These are phyloP conservation scores for Claviceps monticola DNA, from an alignment of 2,329 filamentous ascomycete species.

Conservation along the genomic window DNA sequence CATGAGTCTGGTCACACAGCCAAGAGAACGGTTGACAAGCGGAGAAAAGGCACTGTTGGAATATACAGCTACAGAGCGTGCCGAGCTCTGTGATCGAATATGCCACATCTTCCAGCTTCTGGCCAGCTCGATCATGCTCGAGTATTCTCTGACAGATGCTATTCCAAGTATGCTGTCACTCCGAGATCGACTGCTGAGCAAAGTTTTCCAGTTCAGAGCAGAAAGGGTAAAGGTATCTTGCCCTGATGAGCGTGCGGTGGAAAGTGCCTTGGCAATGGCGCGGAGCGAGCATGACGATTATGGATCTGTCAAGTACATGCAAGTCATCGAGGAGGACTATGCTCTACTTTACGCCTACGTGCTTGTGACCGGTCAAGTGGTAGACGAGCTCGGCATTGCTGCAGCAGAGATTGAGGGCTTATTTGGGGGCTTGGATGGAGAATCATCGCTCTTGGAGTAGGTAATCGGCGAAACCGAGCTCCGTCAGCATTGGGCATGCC, in stretches of 20 bases:
- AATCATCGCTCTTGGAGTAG: slow-evolving; percentile 7
- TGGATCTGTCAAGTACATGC: neutral
- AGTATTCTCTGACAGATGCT: slow-evolving; percentile 74
- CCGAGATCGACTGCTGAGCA: slow-evolving; percentile 64
- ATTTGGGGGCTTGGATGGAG: slow-evolving; percentile 36
- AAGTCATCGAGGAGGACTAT: slow-evolving; percentile 59
- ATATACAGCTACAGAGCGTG: slow-evolving; percentile 65
- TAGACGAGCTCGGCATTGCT: slow-evolving; percentile 43
- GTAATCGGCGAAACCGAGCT: neutral
- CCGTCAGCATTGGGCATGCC: too few species aligned
- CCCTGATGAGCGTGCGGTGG: neutral
- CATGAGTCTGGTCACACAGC: slow-evolving; percentile 79
- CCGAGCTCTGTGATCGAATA: slow-evolving; percentile 66
- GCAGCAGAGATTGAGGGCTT: slow-evolving; percentile 43
- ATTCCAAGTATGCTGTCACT: slow-evolving; percentile 64
- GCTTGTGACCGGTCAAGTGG: slow-evolving; percentile 47
- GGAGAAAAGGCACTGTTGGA: slow-evolving; percentile 65
- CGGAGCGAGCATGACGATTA: neutral
- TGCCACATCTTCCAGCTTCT: slow-evolving; percentile 72
- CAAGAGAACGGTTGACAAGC: slow-evolving; percentile 55
- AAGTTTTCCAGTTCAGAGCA: slow-evolving; percentile 70
- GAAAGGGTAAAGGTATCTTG: slow-evolving; percentile 24
- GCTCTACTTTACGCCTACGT: slow-evolving; percentile 86
- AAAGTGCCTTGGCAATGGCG: too few species aligned
- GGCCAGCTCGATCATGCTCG: slow-evolving; percentile 75